phyloP scores from a whole-genome alignment of 1,284 basidiomycete genomes.

The Ganoderma boninense region DNA sequence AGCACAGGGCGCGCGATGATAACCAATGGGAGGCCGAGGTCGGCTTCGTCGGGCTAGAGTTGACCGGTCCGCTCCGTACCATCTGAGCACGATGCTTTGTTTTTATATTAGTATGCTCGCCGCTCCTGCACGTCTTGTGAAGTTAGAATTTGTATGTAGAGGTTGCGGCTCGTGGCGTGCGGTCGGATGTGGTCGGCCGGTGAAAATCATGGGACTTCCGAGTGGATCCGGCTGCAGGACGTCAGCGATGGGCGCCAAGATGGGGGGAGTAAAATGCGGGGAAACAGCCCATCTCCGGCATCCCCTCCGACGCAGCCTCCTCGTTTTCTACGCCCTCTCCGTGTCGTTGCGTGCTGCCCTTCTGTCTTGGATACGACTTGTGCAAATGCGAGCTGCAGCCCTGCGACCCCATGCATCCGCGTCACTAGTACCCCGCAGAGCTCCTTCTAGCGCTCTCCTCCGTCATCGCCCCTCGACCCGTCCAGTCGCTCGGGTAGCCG shows the following conservation, averaged over 20 bases:
- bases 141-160: not conserved
- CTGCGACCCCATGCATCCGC: conserved; percentile 19
- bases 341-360: not conserved
- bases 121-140: not conserved
- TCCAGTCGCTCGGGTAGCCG: conserved; percentile 20
- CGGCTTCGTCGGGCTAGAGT: not conserved
- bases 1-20: not conserved
- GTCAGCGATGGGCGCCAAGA: conserved; percentile 24
- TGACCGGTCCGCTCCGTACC: not conserved
- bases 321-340: not conserved
- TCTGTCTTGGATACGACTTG: not conserved
- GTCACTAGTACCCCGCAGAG: conserved; percentile 19
- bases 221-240: not conserved
- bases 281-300: not conserved
- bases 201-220: conserved; percentile 21
- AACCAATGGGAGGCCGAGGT: not conserved
- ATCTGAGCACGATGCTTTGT: not conserved
- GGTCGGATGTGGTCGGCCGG: conserved; percentile 10
- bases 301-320: not conserved
- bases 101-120: not conserved
- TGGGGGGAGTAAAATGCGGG: conserved; percentile 16
- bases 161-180: not conserved
- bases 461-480: conserved; percentile 24
- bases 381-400: conserved; percentile 25
- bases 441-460: conserved; percentile 11